Evolutionary conservation across 2,329 filamentous ascomycete species (phyloP).

Genomic region (Colletotrichum eremochloae): DNA sequence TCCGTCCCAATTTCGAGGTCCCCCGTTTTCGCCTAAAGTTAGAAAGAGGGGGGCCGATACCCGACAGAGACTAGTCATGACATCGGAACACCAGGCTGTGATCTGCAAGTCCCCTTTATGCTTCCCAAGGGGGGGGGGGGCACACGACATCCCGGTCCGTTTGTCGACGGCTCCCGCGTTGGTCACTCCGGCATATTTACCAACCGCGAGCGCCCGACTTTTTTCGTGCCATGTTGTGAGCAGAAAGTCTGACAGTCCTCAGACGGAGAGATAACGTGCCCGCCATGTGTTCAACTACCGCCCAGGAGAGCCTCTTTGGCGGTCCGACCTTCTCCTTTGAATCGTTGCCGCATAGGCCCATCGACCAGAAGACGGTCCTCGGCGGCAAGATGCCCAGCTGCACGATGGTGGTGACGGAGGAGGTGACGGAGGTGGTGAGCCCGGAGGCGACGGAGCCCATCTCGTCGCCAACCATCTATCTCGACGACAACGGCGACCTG

Average conservation of each 20-base stretch:
- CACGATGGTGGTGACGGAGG: conserved; percentile 29
- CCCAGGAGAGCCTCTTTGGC: conserved; percentile 7
- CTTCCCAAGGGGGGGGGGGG: background rate
- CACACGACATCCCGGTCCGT: conserved; percentile 25
- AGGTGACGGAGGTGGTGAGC: conserved; percentile 14
- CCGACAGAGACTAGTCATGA: conserved; percentile 38
- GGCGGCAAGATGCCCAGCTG: conserved; percentile 23
- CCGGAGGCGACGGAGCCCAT: conserved; percentile 25
- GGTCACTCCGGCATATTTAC: conserved; percentile 19
- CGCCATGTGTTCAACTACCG: conserved; percentile 20
- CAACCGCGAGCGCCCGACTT: conserved; percentile 3
- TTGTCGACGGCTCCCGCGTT: background rate
- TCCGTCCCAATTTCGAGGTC: conserved; percentile 32
- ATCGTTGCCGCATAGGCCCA: background rate
- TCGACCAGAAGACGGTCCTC: background rate
- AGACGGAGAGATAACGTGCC: conserved; percentile 12
- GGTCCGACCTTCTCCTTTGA: conserved; percentile 16
- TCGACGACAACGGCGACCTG: conserved; percentile 30
- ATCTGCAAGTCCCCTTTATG: conserved; percentile 38
- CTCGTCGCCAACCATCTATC: conserved; percentile 30
- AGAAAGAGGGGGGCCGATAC: conserved; percentile 26
- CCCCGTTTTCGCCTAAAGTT: conserved; percentile 31
- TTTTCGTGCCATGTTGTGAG: conserved; percentile 2
- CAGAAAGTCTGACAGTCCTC: conserved; percentile 26
- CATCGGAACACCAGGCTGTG: conserved; percentile 34